These are phyloP conservation scores for Trichoderma breve DNA, from an alignment of 2,329 filamentous ascomycete genomes.

Conservation along the genomic window DNA sequence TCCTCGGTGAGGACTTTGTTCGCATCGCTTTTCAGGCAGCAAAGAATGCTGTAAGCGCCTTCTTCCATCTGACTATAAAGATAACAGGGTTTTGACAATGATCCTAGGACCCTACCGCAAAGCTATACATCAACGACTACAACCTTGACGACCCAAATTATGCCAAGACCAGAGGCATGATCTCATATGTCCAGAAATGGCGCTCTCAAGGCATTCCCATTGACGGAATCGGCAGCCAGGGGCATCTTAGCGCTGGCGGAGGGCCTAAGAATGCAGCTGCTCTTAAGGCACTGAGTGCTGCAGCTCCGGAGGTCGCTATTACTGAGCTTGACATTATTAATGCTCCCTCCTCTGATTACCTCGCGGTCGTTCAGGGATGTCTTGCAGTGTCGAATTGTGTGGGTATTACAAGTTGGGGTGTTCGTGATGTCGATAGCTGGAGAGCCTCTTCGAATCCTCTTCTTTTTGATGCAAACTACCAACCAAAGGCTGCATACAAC, in stretches of 20 bases:
- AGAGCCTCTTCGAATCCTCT: not conserved
- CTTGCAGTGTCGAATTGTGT: not conserved
- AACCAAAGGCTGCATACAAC: not conserved
- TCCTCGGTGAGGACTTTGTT: not conserved
- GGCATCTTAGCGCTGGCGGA: not conserved
- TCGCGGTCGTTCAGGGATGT: not conserved
- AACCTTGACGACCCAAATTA: not conserved
- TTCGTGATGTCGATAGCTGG: not conserved
- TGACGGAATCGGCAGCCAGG: not conserved
- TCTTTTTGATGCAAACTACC: not conserved
- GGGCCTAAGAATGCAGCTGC: not conserved
- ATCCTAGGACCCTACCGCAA: not conserved
- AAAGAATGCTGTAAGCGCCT: not conserved
- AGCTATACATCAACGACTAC: not conserved
- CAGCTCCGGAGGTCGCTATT: not conserved
- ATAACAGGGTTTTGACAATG: not conserved
- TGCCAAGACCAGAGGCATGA: not conserved
- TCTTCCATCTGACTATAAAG: not conserved
- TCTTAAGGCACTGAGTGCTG: not conserved
- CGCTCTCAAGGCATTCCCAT: conserved; percentile 1
- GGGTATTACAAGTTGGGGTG: not conserved
- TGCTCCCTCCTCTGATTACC: not conserved
- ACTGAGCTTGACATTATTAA: not conserved
- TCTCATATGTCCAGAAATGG: not conserved
- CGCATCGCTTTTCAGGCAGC: not conserved